Base-by-base conservation (phyloP, 2,329 filamentous ascomycete genomes). In the Paraphaeosphaeria minitans region DNA sequence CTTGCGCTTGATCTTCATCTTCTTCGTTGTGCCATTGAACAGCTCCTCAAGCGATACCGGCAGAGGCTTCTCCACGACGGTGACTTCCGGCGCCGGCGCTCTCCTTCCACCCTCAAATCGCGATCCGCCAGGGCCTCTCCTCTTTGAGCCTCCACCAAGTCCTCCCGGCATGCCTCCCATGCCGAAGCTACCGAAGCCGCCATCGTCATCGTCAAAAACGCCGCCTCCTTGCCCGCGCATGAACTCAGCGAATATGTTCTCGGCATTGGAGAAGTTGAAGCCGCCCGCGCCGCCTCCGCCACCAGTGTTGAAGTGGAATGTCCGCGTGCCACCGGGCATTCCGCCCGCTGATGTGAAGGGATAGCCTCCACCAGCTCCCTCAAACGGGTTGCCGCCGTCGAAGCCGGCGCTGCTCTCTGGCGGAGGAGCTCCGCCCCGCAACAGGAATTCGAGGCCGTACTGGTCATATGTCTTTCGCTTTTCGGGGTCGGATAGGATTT, bases 1-100 rank as follows among this genome's bases (percentile, higher is more conserved):
- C 86, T 98, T 98, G 72, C 94, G 87, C 72, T 97, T 97, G 65
- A 98, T 96, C 81, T 95, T 96, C 85, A 99, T 92, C 84, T 96
- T 97, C 86, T 99, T 99, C 50, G 90, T 92, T 37, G 88, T 87
- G 42, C 95, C 95, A 27, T 85, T 88, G 81, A 87, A 98, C 61
- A 98, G 80, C 72, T 99, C 95, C 77, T 99, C 95, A 35, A 99
- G 81, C 2, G 90, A 87, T 22, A 99, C 81, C 2, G 89, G 87
- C 62, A 99, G 78, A 47, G 90, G 87, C 71, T 91, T 89, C 79
- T 98, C 94, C 12, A 98, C 89, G 0, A 96, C 93, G 0, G 93
- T 93, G 19, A 96, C 91, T 75, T 98, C 94, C 0, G 92, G 91
- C 3, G 92, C 92, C 5, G 83, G 77, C 78, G 82, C 69, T 71